A percentile compares a stretch with the other conserved stretches of the same genome.
phyloP scores from a whole-genome alignment of 2,329 filamentous ascomycete genomes.

The Albophoma yamanashiensis region DNA sequence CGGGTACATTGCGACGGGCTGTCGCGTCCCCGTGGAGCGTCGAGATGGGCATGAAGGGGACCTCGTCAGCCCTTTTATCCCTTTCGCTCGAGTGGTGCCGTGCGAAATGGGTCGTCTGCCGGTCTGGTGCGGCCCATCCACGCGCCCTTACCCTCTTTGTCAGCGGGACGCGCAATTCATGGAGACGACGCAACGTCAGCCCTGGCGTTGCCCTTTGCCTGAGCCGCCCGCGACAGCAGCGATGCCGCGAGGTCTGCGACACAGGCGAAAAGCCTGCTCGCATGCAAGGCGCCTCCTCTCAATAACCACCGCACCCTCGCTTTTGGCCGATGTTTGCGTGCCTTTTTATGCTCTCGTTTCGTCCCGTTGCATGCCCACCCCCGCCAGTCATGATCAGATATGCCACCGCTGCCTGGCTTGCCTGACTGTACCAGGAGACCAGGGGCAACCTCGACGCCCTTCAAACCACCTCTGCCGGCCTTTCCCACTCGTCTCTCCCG shows the following conservation, averaged over 20 bases:
- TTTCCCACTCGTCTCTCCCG: constrained; percentile 17
- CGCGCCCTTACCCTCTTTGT: constrained; percentile 11
- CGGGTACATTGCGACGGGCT: neutral
- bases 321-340: neutral
- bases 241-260: neutral
- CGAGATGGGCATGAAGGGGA: neutral
- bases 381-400: constrained; percentile 15
- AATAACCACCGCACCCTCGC: neutral
- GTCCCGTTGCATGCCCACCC: neutral
- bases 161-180: constrained; percentile 22
- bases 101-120: neutral
- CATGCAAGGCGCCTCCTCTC: neutral
- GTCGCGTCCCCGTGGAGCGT: neutral
- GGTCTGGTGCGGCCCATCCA: neutral
- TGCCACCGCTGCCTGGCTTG: constrained; percentile 15
- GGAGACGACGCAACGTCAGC: constrained; percentile 16
- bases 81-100: neutral
- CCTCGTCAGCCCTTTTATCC: neutral
- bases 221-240: constrained; percentile 1
- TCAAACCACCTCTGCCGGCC: constrained; percentile 23
- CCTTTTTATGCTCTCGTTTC: neutral
- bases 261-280: neutral
- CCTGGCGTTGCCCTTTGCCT: constrained; percentile 4
- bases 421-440: constrained; percentile 14
- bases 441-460: constrained; percentile 7